phyloP scores from a whole-genome alignment of 2,329 filamentous ascomycete genomes.

The Xylariaceae sp. region DNA sequence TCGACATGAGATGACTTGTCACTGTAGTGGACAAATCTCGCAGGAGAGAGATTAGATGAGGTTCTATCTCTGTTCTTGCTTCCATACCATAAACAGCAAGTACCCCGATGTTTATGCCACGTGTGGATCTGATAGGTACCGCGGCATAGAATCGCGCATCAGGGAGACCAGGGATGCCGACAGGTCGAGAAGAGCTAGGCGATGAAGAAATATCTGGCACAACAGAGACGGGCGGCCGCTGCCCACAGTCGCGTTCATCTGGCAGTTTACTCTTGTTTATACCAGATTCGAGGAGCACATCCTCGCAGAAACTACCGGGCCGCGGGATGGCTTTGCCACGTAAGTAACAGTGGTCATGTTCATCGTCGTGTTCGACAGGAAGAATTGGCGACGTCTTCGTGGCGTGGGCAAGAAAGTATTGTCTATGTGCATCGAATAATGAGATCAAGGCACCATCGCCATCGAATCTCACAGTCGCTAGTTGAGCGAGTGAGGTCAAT shows the following conservation, averaged over 20 bases:
- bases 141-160: constrained; percentile 16
- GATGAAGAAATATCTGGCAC: constrained; percentile 31
- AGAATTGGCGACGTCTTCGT: constrained; percentile 38
- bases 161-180: not conserved
- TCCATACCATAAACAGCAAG: constrained; percentile 9
- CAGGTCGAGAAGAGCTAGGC: not conserved
- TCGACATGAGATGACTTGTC: constrained; percentile 15
- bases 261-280: not conserved
- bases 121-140: constrained; percentile 12
- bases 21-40: constrained; percentile 13
- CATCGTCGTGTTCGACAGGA: constrained; percentile 1
- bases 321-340: constrained; percentile 31
- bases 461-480: constrained; percentile 29
- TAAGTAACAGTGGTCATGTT: constrained; percentile 19
- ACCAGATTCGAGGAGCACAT: constrained; percentile 19
- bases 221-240: constrained; percentile 30
- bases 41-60: constrained; percentile 7
- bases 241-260: not conserved
- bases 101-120: constrained; percentile 17
- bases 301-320: constrained; percentile 28
- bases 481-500: not conserved
- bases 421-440: constrained; percentile 44
- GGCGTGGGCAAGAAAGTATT: constrained; percentile 50
- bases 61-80: constrained; percentile 4
- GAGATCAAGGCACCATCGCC: constrained; percentile 44